Base-by-base conservation (phyloP, 2,329 filamentous ascomycete species). In the Colletotrichum coccodes region DNA sequence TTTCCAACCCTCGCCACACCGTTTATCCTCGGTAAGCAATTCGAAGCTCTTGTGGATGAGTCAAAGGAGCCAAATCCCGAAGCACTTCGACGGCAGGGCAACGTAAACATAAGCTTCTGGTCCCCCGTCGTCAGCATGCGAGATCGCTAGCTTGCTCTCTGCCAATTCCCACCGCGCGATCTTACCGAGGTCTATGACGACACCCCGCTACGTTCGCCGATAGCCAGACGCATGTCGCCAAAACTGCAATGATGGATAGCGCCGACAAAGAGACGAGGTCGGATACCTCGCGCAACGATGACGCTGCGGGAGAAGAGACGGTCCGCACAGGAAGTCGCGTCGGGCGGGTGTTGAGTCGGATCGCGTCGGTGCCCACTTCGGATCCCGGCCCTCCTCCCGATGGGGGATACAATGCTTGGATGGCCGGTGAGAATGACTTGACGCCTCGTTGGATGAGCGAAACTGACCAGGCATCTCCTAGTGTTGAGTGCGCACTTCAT, bases 201-300 rank as follows among this genome's bases (percentile, higher is more conserved):
- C 44, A 64, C 23, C 11, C 26, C 28, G 8, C 5, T n/a, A 6
- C 30, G 7, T 18, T 34, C 40, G 9, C 30, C 46, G 3, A 21
- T 28, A 56, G n/a, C 26, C 36, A 21, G 21, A 44, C 44, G 34
- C 58, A 26, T 21, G 21, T 42, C 11, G 3, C 5, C 40, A 23
- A 21, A 6, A 30, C 3, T 21, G 6, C 23, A 1, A 18, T 23
- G 12, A 68, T 68, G 65, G 61, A 60, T 18, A 23, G 34, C 2
- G 12, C 47, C 8, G 61, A 68, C 40, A 68, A 68, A n/a, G 65
- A 68, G 38, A 56, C 65, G 26, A 65, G 54, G 11, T 68, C 65
- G 6, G 65, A 68, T 34, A 54, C 65, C 4, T 68, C 65, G 47
- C 53, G 47, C 32, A 49, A 65, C 6, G 61, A 65, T 14, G 54